Base-by-base conservation (phyloP, 805 yeast genomes). In the Myxozyma geophila region DNA sequence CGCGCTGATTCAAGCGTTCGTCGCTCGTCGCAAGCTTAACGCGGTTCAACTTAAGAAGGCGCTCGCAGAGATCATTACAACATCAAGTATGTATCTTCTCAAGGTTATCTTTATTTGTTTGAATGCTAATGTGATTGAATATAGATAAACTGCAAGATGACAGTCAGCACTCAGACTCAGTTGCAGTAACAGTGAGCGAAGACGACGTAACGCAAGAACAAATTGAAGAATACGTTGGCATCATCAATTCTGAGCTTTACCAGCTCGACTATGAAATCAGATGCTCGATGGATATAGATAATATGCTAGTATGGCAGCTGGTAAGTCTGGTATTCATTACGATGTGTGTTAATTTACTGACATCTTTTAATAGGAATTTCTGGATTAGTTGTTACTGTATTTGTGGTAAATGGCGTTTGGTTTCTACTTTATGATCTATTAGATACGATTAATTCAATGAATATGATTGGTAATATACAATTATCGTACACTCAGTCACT, bases 211-310 rank as follows among this genome's bases (percentile, higher is more conserved):
- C 66, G 15, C 43, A 28, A 41, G 68, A 64, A n/a, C 55, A 51
- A 41, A 58, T 64, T 40, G 63, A 62, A 12, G 59, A 54, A 6
- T 56, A 50, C 21, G 44, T 64, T 23, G 56, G 60, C 8, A 41
- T 19, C 5, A 51, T 54, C 28, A 64, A 64, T 54, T 40, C 60
- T 8, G 62, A 56, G 19, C 46, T 64, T 23, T 64, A 50, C 40
- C 41, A 37, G 17, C 53, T 64, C 2, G 68, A 64, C 44, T 64
- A 55, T 39, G 68, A 64, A 43, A 58, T 64, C 28, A 46, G 68
- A 13, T 58, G 65, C 36, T 47, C 62, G 2, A 51, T 23, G 21
- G 39, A 23, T 23, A 46, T 13, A 7, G 59, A 59, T 28, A 40
- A 47, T 17, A 12, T n/a, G 12, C 54, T 63, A 7, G 48, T 43